Conservation (phyloP, 1,139 yeast species). For the Pichia sp. region DNA sequence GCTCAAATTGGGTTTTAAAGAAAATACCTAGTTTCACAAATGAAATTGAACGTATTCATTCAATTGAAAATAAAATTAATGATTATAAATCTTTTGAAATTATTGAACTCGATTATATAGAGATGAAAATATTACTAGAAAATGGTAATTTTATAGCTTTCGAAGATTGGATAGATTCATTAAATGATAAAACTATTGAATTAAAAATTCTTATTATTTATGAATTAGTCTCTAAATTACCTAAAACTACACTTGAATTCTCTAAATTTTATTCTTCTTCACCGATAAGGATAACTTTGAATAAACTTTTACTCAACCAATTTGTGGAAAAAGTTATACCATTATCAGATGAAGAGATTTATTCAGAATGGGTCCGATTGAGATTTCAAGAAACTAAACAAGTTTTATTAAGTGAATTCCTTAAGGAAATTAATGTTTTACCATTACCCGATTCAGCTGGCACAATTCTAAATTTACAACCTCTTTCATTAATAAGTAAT, state of each 20-base stretch:
- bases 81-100: not conserved
- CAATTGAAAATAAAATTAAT: not conserved
- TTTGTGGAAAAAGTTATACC: not conserved
- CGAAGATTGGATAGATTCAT: not conserved
- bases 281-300: not conserved
- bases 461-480: too few species aligned
- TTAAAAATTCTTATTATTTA: too few species aligned
- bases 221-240: too few species aligned
- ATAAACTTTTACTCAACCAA: not conserved
- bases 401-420: not conserved
- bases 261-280: not conserved
- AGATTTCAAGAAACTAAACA: conserved; percentile 1
- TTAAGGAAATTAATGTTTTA: not conserved
- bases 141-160: not conserved
- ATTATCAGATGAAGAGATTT: not conserved
- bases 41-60: not conserved
- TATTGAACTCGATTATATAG: not conserved
- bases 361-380: not conserved
- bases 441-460: not conserved
- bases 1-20: not conserved
- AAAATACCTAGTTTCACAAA: not conserved
- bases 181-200: too few species aligned
- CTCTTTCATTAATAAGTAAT: too few species aligned
- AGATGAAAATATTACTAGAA: not conserved
- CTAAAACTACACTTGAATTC: not conserved